Percentiles rank a stretch among this genome's conserved stretches.
Conservation (phyloP, 208 protist genomes). For the Trypanosoma mega region DNA sequence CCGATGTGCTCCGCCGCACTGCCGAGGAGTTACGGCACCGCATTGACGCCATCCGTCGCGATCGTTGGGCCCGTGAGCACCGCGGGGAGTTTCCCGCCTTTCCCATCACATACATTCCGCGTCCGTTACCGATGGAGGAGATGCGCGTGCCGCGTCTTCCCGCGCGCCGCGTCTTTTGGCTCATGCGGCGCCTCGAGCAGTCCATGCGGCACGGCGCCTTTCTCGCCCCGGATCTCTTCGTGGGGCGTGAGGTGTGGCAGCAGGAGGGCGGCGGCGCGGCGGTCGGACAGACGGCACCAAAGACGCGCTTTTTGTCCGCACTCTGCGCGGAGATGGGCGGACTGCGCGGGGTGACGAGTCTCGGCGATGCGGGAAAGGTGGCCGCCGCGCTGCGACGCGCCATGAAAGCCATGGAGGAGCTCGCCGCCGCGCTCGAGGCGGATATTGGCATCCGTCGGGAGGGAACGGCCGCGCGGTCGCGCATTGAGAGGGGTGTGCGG, state of each 20-base stretch:
- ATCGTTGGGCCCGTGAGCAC: constrained; percentile 39
- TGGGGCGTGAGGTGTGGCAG: constrained; percentile 70
- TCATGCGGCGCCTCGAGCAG: constrained; percentile 66
- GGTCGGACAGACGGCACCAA: constrained; percentile 49
- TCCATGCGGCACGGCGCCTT: constrained; percentile 81
- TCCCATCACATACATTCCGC: constrained; percentile 53
- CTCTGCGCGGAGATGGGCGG: constrained; percentile 67
- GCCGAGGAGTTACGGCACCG: constrained; percentile 59
- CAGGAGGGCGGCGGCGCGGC: constrained; percentile 54
- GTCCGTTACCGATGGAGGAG: constrained; percentile 61
- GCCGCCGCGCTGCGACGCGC: constrained; percentile 47
- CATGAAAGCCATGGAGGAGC: constrained; percentile 35
- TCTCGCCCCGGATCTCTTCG: constrained; percentile 76
- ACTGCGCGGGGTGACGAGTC: constrained; percentile 49
- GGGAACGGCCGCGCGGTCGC: constrained; percentile 33
- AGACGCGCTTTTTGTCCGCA: constrained; percentile 59
- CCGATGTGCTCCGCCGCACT: constrained; percentile 50
- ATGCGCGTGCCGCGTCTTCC: constrained; percentile 43
- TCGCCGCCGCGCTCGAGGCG: constrained; percentile 44
- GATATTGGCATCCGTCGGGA: constrained; percentile 51
- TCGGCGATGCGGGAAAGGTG: constrained; percentile 45
- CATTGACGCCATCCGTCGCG: constrained; percentile 53
- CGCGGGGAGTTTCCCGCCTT: constrained; percentile 56
- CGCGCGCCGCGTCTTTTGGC: constrained; percentile 68
- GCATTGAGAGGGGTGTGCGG: constrained; percentile 39